Evolutionary conservation across 768 basidiomycete species (phyloP), one percentile per base, ranked within the genome.

Genomic region (Podaxis sp.): DNA sequence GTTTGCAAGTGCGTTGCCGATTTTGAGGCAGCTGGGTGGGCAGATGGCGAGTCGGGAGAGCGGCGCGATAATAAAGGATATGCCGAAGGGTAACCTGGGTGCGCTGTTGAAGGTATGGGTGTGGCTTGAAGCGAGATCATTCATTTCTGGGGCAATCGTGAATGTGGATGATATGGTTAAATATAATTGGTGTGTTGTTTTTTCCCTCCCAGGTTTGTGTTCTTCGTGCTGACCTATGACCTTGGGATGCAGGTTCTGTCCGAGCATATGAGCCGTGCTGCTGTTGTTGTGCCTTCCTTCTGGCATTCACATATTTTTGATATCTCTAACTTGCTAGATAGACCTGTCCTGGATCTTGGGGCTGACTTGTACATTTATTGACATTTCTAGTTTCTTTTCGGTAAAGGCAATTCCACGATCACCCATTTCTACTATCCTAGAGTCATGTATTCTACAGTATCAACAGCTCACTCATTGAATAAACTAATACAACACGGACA

Each of bases 81-180:
- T 90, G 50, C 88, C 90, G 2, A 82, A 80, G 7, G 86, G 88
- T 28, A 87, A 95, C 71, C 74, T 97, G 10, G 90, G 91, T 20
- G 86, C 93, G 0, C 85, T 99, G 79, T 74, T 96, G 66, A 99
- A 99, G 86, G 94, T 93, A 55, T 98, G 96, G 96, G 82, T 98
- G 30, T 93, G 88, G 87, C 79, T 96, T 44, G 96, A 99, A 77
- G 95, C 95, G 3, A 83, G 96, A 63, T 90, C 93, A 63, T 80
- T 99, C 61, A 94, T 91, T 6, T 86, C 89, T 11, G 78, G 89
- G 1, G 90, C 91, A 2, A 83, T 92, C 41, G 82, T 88, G 58
- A 88, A 94, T 66, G 85, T 89, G 12, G 96, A 99, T 68, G 88
- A 93, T 53, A 78, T 96, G 66, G 82, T 98, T 40, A 91, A 90